Base-by-base conservation (phyloP, 352 stramenopile genomes). In the Phytophthora hybrid region DNA sequence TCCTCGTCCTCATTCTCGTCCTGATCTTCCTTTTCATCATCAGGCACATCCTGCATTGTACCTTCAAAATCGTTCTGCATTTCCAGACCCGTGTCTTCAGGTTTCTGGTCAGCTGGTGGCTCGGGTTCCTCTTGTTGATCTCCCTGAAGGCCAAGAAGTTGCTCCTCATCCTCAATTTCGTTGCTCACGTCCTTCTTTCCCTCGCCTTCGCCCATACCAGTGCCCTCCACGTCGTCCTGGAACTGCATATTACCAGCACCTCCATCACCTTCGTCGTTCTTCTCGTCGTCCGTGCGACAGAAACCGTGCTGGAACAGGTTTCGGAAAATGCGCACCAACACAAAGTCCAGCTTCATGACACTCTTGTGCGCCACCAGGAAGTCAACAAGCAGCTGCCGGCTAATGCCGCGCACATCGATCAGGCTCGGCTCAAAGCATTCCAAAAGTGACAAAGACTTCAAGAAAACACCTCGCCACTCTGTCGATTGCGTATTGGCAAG, bases 61-160 rank as follows among this genome's bases (percentile, higher is more conserved):
- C 98, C 98, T 51, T 99, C 96, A 79, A 99, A 99, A 77, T 99
- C 98, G 58, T 98, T 98, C 62, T 99, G 96, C 98, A 99, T 99
- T 82, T 99, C 98, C 69, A 99, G 91, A 13, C 98, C 98, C 58
- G 97, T 98, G 59, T 99, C 96, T 44, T 99, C 91, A 0, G 84
- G 81, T 63, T 99, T 87, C 52, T 99, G 76, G 23, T 98, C 88
- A 58, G 96, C 84, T 6, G 73, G 69, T 62, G 91, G 72, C 59
- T 98, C 87, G 34, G 92, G 73, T 26, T 98, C 86, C 51, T 90
- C 70, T 46, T 97, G 80, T 32, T 97, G 86, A 14, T 98, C 97
- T 55, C 91, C 92, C 82, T 99, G 98, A 18, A 99, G 81, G 5
- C 98, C 98, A 2, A 99, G 82, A n/a, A 99, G 81, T 81, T 99